Evolutionary conservation across 257 asterid species (phyloP).

Genomic region (Ajuga chamaepitys): DNA sequence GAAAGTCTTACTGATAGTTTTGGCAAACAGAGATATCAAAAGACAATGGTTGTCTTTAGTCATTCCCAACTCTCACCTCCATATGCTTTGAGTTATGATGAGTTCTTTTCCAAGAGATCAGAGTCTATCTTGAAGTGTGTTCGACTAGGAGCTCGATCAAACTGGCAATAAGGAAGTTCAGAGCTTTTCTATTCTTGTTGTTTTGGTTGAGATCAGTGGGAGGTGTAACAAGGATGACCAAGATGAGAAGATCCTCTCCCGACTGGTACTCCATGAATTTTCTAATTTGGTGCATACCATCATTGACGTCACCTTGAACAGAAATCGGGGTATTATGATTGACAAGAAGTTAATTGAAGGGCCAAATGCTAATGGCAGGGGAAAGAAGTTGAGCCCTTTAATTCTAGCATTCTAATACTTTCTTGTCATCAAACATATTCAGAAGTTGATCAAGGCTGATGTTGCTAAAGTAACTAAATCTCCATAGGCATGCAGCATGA

Average conservation of each 20-base stretch:
- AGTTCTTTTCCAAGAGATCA: slow-evolving; percentile 74
- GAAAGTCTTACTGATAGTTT: slow-evolving; percentile 74
- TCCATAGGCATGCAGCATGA: slow-evolving; percentile 44
- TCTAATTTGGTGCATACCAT: slow-evolving; percentile 58
- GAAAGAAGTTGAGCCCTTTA: slow-evolving; percentile 68
- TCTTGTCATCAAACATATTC: slow-evolving; percentile 55
- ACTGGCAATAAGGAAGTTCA: slow-evolving; percentile 53
- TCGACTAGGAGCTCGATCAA: slow-evolving; percentile 65
- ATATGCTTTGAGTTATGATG: slow-evolving; percentile 82
- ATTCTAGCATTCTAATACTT: slow-evolving; percentile 68
- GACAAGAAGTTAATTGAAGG: slow-evolving; percentile 87
- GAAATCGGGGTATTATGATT: slow-evolving; percentile 54
- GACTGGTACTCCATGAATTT: slow-evolving; percentile 70
- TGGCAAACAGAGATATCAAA: slow-evolving; percentile 82
- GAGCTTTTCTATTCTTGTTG: slow-evolving; percentile 63
- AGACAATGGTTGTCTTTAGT: slow-evolving; percentile 75
- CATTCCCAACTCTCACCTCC: slow-evolving; percentile 99
- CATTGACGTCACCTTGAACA: slow-evolving; percentile 57
- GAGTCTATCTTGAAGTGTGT: slow-evolving; percentile 79
- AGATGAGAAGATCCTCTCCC: slow-evolving; percentile 96
- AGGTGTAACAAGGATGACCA: slow-evolving; percentile 85
- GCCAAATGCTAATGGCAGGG: slow-evolving; percentile 70
- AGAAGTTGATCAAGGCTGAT: slow-evolving; percentile 55
- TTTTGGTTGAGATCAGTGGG: slow-evolving; percentile 94
- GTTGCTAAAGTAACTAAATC: slow-evolving; percentile 41